phyloP scores from a whole-genome alignment of 495 filamentous ascomycete genomes.

The Penicillium macrosclerotiorum region DNA sequence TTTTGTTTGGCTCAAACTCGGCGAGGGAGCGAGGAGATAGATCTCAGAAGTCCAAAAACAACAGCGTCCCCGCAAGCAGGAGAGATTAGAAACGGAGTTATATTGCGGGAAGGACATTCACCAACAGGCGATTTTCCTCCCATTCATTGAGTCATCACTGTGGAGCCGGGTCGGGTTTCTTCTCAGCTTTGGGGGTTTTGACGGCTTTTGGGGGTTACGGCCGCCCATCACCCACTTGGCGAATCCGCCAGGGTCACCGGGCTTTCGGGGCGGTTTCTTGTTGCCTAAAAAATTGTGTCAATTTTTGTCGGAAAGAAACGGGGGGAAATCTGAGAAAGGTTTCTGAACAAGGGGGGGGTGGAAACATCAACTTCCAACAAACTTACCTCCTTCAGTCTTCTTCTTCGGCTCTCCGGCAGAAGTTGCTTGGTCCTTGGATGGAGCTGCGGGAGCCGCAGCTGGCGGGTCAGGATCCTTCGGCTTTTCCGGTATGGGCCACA shows the following conservation, averaged over 20 bases:
- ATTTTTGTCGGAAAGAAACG: no score
- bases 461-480: constrained; percentile 43
- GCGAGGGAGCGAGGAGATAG: no score
- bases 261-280: constrained; percentile 31
- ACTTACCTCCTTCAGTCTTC: constrained; percentile 34
- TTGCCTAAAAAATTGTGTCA: no score
- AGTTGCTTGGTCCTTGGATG: constrained; percentile 18
- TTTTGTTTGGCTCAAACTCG: no score
- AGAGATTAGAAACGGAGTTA: no score
- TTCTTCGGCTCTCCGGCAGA: constrained; percentile 31
- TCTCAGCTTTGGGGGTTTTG: constrained; percentile 22
- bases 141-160: neutral
- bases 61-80: no score
- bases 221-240: constrained; percentile 43
- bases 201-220: constrained; percentile 23
- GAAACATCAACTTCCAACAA: no score
- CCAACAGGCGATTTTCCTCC: neutral
- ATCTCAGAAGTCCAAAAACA: no score
- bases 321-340: no score
- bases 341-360: no score
- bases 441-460: constrained; percentile 18
- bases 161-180: constrained; percentile 15
- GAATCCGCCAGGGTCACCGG: constrained; percentile 30
- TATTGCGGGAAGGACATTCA: neutral
- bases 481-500: constrained; percentile 86